Percentiles rank a stretch among this genome's conserved stretches.
These are phyloP conservation scores for Bifiguratus adelaidae DNA, from an alignment of 192 early-diverging fungal species.

Conservation along the genomic window DNA sequence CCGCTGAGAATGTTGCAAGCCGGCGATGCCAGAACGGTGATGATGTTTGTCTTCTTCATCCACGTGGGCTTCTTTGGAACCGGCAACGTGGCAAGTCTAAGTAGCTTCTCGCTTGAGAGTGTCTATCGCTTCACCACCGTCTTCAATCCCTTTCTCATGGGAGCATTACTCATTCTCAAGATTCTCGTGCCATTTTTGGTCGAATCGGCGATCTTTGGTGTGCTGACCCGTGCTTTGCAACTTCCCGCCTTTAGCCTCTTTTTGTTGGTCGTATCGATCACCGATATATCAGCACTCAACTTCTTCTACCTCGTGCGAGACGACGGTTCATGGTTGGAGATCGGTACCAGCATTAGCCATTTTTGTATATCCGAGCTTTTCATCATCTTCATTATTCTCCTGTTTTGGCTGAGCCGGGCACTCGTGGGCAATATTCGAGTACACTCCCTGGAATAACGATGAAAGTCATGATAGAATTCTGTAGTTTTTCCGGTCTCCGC, in stretches of 20 bases:
- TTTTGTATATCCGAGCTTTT: constrained; percentile 90
- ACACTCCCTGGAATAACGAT: too few relatives aligned
- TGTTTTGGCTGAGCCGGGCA: constrained; percentile 69
- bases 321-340: constrained; percentile 91
- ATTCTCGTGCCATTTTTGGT: constrained; percentile 93
- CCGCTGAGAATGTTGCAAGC: constrained; percentile 8
- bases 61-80: constrained; percentile 96
- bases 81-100: constrained; percentile 83
- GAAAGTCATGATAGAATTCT: too few relatives aligned
- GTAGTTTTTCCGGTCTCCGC: too few relatives aligned
- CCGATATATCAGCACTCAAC: constrained; percentile 91
- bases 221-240: constrained; percentile 64
- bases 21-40: constrained; percentile 43
- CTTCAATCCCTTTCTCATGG: constrained; percentile 89
- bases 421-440: too few relatives aligned
- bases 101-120: constrained; percentile 75
- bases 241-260: constrained; percentile 84
- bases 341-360: constrained; percentile 92
- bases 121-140: constrained; percentile 87
- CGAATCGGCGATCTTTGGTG: constrained; percentile 70
- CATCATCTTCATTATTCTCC: constrained; percentile 81
- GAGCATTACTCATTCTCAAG: constrained; percentile 73
- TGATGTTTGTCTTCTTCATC: constrained; percentile 84
- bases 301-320: constrained; percentile 93
- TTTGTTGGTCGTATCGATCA: constrained; percentile 74